These are phyloP conservation scores for Cylindrodendrum hubeiense DNA, from an alignment of 2,329 filamentous ascomycete species.

Conservation along the genomic window DNA sequence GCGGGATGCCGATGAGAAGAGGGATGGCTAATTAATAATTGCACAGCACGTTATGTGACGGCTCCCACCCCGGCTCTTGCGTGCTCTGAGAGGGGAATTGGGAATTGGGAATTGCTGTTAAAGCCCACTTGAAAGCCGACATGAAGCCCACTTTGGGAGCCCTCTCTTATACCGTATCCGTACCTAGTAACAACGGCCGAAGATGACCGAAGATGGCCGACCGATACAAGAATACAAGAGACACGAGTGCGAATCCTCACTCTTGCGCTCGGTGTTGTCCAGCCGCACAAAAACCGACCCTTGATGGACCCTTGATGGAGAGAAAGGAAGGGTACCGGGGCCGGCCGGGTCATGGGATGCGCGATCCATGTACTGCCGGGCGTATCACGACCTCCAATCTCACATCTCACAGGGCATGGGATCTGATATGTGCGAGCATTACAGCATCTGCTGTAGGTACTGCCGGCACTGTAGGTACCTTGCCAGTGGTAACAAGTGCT, in stretches of 20 bases:
- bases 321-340: not conserved
- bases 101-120: not conserved
- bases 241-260: not conserved
- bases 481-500: not conserved
- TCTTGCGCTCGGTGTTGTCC: not conserved
- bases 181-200: too few relatives aligned
- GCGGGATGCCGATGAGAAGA: constrained; percentile 2
- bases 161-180: not conserved
- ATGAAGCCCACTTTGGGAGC: constrained; percentile 9
- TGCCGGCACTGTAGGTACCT: too few relatives aligned
- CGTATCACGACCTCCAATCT: constrained; percentile 13
- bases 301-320: not conserved
- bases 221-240: not conserved
- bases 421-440: constrained; percentile 6
- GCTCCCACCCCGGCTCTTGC: constrained; percentile 20
- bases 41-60: constrained; percentile 11
- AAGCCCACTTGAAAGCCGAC: constrained; percentile 4
- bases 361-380: constrained; percentile 5
- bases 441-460: not conserved
- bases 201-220: too few relatives aligned
- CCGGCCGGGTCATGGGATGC: constrained; percentile 10
- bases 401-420: constrained; percentile 10
- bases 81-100: constrained; percentile 18
- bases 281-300: not conserved
- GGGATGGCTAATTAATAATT: constrained; percentile 6